Percentiles rank a stretch among this genome's conserved stretches.
Evolutionary conservation across 768 basidiomycete species (phyloP).

Genomic region (Kwoniella botswanensis): DNA sequence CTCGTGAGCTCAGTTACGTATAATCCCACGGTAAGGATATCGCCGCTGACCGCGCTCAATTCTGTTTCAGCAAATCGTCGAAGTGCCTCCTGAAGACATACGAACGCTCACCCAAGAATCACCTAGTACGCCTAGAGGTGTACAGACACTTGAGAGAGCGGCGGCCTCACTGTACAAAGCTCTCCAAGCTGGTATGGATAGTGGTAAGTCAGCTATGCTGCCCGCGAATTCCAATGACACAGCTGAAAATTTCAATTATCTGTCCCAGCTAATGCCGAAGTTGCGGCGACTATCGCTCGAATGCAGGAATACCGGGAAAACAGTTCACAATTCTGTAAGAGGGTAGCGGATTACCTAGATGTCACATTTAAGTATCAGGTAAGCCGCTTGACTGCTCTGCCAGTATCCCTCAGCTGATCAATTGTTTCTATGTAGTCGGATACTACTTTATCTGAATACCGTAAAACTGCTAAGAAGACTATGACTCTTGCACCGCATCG

Average conservation of each 20-base stretch:
- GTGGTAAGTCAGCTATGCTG: constrained; percentile 64
- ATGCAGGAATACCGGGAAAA: constrained; percentile 87
- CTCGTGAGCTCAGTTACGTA: constrained; percentile 64
- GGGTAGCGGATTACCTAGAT: constrained; percentile 82
- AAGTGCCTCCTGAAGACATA: constrained; percentile 80
- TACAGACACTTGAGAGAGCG: constrained; percentile 78
- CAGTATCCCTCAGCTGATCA: neutral
- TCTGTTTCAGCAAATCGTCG: constrained; percentile 96
- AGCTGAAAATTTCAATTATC: no score
- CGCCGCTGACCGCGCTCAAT: constrained; percentile 4
- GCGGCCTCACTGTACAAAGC: constrained; percentile 93
- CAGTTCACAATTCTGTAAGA: constrained; percentile 90
- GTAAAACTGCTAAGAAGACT: constrained; percentile 50
- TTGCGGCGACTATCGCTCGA: constrained; percentile 96
- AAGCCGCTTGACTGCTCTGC: constrained; percentile 4
- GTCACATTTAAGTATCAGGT: constrained; percentile 93
- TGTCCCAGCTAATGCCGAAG: constrained; percentile 64
- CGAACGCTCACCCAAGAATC: constrained; percentile 84
- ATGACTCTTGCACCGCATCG: constrained; percentile 66
- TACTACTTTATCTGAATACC: constrained; percentile 54
- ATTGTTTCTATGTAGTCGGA: constrained; percentile 38
- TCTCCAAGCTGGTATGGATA: constrained; percentile 83
- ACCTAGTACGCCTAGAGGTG: constrained; percentile 75
- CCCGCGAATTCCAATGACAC: neutral
- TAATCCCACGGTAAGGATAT: neutral